Evolutionary conservation across 1,284 basidiomycete species (phyloP), one percentile per base, ranked within the genome.

Genomic region (Cryptococcus depauperatus): DNA sequence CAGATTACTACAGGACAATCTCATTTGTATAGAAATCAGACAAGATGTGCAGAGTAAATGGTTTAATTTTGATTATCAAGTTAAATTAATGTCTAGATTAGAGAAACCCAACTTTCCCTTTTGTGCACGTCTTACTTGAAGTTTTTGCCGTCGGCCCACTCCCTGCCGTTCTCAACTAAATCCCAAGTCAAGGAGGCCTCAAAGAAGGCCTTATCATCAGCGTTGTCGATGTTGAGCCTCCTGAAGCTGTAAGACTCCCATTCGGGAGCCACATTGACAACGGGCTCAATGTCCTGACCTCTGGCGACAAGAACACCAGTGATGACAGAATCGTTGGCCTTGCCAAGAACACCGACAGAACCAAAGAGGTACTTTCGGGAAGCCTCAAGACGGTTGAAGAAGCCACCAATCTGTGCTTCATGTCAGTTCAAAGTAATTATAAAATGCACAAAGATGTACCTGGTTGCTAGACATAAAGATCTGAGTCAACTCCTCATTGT

Each of bases 291-390:
- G 53, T 77, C 75, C 58, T 73, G 57, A 26, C 93, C 93, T 52
- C 93, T 85, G 55, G 78, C 67, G 71, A 97, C 83, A 57, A 97
- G 70, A 43, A 74, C 81, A 71, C 93, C 92, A 44, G 79, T 68
- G 73, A 92, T 88, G 64, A 83, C 49, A 25, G 79, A 81, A 71
- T 84, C 76, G 75, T 88, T 88, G 71, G 77, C 58, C 68, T 76
- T 74, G 62, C 92, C 92, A 50, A 92, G 82, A 23, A 97, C 93
- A 72, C 88, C 89, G 42, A 90, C 72, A 33, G 89, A 93, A 30
- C 84, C 92, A 72, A 96, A 95, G 58, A 93, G 79, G 79, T 91
- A 90, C 72, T 95, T 93, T 71, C 90, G 82, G 34, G 89, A 89
- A 22, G 81, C 90, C 76, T 95, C 91, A 14, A 97, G 81, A 56